These are phyloP conservation scores for Emydomyces testavorans DNA, from an alignment of 2,329 filamentous ascomycete genomes.

Conservation along the genomic window DNA sequence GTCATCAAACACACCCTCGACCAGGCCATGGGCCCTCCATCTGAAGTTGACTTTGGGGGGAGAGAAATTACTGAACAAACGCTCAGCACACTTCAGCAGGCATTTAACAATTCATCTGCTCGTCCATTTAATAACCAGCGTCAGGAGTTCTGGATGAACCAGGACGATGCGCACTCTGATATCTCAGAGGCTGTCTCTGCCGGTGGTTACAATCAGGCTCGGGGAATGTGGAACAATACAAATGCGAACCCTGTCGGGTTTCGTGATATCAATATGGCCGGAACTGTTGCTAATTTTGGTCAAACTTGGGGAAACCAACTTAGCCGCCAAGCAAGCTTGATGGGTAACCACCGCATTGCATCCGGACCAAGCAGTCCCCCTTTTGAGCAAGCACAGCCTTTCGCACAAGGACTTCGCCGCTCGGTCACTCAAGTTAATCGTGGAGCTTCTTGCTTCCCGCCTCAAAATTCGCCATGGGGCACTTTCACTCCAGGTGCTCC, in stretches of 20 bases:
- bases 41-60: constrained; percentile 41
- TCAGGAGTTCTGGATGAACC: constrained; percentile 34
- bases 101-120: constrained; percentile 43
- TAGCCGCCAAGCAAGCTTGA: constrained; percentile 17
- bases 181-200: constrained; percentile 34
- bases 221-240: constrained; percentile 25
- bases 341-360: constrained; percentile 27
- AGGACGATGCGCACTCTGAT: constrained; percentile 37
- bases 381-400: constrained; percentile 22
- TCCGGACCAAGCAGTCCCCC: constrained; percentile 28
- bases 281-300: constrained; percentile 19
- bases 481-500: constrained; percentile 22
- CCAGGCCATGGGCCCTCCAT: constrained; percentile 45
- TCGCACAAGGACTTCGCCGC: constrained; percentile 23
- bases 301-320: constrained; percentile 25
- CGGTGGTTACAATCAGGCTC: constrained; percentile 32
- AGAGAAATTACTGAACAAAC: constrained; percentile 43
- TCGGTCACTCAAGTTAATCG: constrained; percentile 26
- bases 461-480: constrained; percentile 27
- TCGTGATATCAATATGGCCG: constrained; percentile 19
- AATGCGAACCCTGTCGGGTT: constrained; percentile 12
- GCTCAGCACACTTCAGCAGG: constrained; percentile 40
- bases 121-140: constrained; percentile 32
- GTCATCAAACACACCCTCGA: constrained; percentile 52
- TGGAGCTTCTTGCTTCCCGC: constrained; percentile 25